These are phyloP conservation scores for Ceratocystis variospora DNA, from an alignment of 2,329 filamentous ascomycete genomes.

Conservation along the genomic window DNA sequence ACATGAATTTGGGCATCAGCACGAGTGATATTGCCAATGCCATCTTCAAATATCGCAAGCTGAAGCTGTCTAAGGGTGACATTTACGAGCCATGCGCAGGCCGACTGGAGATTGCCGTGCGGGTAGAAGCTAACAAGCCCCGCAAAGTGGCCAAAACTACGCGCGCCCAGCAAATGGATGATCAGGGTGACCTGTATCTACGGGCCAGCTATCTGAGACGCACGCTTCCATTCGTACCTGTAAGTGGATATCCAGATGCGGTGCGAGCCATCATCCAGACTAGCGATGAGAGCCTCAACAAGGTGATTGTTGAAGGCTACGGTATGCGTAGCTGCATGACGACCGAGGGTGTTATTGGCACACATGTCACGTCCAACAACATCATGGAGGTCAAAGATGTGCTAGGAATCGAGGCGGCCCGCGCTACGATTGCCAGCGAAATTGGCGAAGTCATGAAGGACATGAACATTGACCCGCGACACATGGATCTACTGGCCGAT, in stretches of 20 bases:
- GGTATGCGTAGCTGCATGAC: conserved; percentile 82
- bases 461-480: conserved; percentile 92
- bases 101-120: conserved; percentile 60
- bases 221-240: conserved; percentile 64
- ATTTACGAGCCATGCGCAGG: conserved; percentile 44
- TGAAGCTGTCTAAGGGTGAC: conserved; percentile 58
- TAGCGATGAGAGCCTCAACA: conserved; percentile 52
- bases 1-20: conserved; percentile 68
- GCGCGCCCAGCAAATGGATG: conserved; percentile 28
- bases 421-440: conserved; percentile 76
- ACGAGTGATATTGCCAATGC: conserved; percentile 59
- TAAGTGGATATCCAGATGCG: conserved; percentile 80
- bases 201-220: conserved; percentile 78
- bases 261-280: conserved; percentile 80
- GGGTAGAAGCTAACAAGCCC: conserved; percentile 38
- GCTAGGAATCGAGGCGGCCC: conserved; percentile 87
- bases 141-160: conserved; percentile 37
- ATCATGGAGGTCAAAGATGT: conserved; percentile 81
- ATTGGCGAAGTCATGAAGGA: conserved; percentile 79
- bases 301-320: conserved; percentile 86
- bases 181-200: conserved; percentile 44
- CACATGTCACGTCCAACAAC: conserved; percentile 62
- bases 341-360: conserved; percentile 77
- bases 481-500: conserved; percentile 94
- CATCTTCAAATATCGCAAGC: conserved; percentile 68